These are phyloP conservation scores for Nakazawaea sp. DNA, from an alignment of 805 yeast species.

Conservation along the genomic window DNA sequence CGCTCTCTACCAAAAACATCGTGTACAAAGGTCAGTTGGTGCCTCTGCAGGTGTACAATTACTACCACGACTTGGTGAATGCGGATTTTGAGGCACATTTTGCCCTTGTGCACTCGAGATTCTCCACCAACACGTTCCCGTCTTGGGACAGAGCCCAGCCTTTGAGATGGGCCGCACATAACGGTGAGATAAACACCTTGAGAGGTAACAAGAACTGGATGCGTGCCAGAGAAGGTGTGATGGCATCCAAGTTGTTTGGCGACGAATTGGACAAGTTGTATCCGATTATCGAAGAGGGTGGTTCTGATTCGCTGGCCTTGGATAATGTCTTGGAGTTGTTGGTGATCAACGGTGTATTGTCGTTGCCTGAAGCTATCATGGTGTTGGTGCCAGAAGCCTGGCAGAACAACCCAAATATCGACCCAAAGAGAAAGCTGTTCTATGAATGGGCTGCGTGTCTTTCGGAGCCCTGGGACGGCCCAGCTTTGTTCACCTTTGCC, in stretches of 20 bases:
- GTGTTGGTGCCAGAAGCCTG: slow-evolving; percentile 96
- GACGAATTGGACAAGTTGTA: slow-evolving; percentile 86
- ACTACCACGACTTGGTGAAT: slow-evolving; percentile 87
- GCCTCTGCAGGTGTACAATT: slow-evolving; percentile 91
- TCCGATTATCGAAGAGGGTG: slow-evolving; percentile 97
- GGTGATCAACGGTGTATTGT: slow-evolving; percentile 84
- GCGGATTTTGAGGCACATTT: slow-evolving; percentile 92
- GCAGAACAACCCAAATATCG: slow-evolving; percentile 85
- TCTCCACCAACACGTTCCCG: slow-evolving; percentile 97
- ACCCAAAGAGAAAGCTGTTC: slow-evolving; percentile 87
- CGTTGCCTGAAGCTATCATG: slow-evolving; percentile 97
- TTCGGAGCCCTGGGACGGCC: slow-evolving; percentile 99
- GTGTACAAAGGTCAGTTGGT: slow-evolving; percentile 98
- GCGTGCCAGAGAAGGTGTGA: slow-evolving; percentile 97
- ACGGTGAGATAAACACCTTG: slow-evolving; percentile 95
- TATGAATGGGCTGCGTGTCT: slow-evolving; percentile 99
- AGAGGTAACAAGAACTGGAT: slow-evolving; percentile 99
- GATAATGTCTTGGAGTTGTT: slow-evolving; percentile 92
- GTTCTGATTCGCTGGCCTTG: slow-evolving; percentile 96
- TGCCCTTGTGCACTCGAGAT: slow-evolving; percentile 94
- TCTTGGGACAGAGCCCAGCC: slow-evolving; percentile 99
- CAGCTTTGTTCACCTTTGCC: slow-evolving; percentile 92
- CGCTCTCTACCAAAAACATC: slow-evolving; percentile 79
- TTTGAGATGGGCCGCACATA: slow-evolving; percentile 93
- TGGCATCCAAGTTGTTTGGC: slow-evolving; percentile 82